Conservation (phyloP, 2,329 filamentous ascomycete species). For the Colletotrichum aenigma region DNA sequence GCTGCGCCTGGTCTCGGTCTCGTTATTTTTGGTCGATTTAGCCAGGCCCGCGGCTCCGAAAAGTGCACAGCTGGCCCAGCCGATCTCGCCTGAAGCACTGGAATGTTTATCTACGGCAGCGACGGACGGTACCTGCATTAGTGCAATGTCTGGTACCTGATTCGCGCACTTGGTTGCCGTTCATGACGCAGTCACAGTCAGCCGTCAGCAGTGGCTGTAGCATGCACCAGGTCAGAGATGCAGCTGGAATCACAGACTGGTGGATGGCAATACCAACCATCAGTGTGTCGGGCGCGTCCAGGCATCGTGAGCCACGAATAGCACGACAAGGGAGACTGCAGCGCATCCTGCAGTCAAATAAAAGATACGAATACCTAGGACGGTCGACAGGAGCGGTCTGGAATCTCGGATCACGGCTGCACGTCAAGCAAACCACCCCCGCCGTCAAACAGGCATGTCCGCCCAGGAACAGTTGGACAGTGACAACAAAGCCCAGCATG, state of each 20-base stretch:
- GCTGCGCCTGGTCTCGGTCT: background rate
- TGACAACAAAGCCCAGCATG: background rate
- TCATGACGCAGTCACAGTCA: slow-evolving; percentile 8
- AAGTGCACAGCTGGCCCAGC: background rate
- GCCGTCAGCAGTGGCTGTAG: slow-evolving; percentile 2
- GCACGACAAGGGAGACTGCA: background rate
- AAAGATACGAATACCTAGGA: background rate
- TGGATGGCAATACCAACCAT: background rate
- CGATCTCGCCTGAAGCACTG: background rate
- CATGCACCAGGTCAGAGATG: background rate
- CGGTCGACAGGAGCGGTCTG: slow-evolving; percentile 3
- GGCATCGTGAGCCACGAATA: background rate
- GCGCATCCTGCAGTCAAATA: slow-evolving; percentile 3
- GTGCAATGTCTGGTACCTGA: slow-evolving; percentile 4
- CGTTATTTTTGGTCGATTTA: slow-evolving; percentile 6
- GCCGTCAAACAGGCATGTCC: background rate
- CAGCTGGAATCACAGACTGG: slow-evolving; percentile 1
- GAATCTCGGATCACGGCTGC: slow-evolving; percentile 12
- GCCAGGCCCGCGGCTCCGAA: background rate
- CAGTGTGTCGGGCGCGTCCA: background rate
- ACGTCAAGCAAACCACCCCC: background rate
- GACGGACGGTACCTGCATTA: slow-evolving; percentile 16
- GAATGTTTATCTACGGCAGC: background rate
- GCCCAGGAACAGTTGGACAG: background rate
- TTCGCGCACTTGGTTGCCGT: background rate